phyloP scores from a whole-genome alignment of 2,329 filamentous ascomycete genomes.

The Furcasterigmium furcatum region DNA sequence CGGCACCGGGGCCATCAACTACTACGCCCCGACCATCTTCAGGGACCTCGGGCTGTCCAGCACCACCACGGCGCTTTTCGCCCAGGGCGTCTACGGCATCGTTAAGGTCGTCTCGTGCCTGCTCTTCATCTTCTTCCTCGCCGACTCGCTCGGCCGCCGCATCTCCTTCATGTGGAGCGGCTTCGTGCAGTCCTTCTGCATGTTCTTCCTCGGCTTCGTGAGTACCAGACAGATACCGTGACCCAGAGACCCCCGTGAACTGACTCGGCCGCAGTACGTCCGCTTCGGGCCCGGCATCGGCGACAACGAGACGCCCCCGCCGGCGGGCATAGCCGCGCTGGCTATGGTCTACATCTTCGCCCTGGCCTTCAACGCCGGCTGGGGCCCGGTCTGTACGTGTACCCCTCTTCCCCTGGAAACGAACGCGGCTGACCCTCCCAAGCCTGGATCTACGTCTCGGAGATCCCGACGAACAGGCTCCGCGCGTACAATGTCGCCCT shows the following conservation, averaged over 20 bases:
- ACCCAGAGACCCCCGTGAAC: too few relatives aligned
- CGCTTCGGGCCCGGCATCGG: slow-evolving; percentile 34
- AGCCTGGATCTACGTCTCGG: slow-evolving; percentile 46
- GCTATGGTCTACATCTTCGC: slow-evolving; percentile 64
- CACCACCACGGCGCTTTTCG: slow-evolving; percentile 57
- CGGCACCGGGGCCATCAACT: slow-evolving; percentile 37
- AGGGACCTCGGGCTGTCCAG: slow-evolving; percentile 48
- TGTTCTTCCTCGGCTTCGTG: slow-evolving; percentile 57
- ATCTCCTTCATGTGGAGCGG: slow-evolving; percentile 22
- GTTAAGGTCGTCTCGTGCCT: slow-evolving; percentile 62
- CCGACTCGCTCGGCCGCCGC: slow-evolving; percentile 62
- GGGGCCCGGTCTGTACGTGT: slow-evolving; percentile 52
- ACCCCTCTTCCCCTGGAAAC: slow-evolving; percentile 37
- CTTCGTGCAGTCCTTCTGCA: slow-evolving; percentile 27
- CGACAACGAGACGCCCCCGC: slow-evolving; percentile 36
- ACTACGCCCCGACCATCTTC: slow-evolving; percentile 64
- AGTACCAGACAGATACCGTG: too few relatives aligned
- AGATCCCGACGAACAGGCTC: slow-evolving; percentile 59
- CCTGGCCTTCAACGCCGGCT: slow-evolving; percentile 40
- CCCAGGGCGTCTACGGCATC: slow-evolving; percentile 66
- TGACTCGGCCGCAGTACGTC: slow-evolving; percentile 35
- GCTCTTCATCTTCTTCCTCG: slow-evolving; percentile 58
- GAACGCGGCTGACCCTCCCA: not conserved
- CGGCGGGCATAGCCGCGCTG: slow-evolving; percentile 46
- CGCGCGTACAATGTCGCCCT: slow-evolving; percentile 58